Percentiles rank a stretch among this genome's conserved stretches.
These are phyloP conservation scores for Macadamia tetraphylla DNA, from an alignment of 164 flowering plant species.

Conservation along the genomic window DNA sequence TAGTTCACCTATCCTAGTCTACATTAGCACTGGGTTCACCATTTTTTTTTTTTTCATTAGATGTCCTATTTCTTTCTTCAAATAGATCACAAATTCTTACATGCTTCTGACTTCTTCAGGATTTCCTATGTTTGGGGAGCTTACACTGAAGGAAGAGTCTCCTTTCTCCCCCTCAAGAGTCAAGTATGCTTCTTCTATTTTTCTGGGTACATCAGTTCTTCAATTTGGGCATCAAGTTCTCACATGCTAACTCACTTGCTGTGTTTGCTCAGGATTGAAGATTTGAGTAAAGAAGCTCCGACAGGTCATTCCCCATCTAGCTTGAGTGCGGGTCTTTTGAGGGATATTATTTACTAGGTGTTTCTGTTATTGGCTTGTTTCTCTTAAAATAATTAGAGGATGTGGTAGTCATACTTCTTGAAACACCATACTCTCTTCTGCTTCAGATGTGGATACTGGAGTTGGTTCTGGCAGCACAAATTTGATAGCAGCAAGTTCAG, in stretches of 20 bases:
- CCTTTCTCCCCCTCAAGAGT: constrained; percentile 51
- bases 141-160: constrained; percentile 55
- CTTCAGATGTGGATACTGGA: constrained; percentile 30
- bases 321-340: constrained; percentile 39
- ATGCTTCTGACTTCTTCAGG: constrained; percentile 30
- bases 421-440: constrained; percentile 1
- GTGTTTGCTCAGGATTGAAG: constrained; percentile 50
- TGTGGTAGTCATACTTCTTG: not conserved
- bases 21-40: too few relatives aligned
- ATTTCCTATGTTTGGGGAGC: constrained; percentile 39
- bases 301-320: constrained; percentile 40
- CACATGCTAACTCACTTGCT: constrained; percentile 10
- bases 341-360: not conserved
- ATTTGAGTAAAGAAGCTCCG: constrained; percentile 41
- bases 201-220: not conserved
- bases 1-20: too few relatives aligned
- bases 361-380: not conserved
- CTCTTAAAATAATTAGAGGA: not conserved
- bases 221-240: not conserved
- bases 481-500: constrained; percentile 27
- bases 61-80: too few relatives aligned
- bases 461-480: constrained; percentile 35
- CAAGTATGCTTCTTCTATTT: constrained; percentile 44
- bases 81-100: not conserved
- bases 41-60: too few relatives aligned